phyloP scores from a whole-genome alignment of 495 filamentous ascomycete genomes.

The Rhypophila decipiens region DNA sequence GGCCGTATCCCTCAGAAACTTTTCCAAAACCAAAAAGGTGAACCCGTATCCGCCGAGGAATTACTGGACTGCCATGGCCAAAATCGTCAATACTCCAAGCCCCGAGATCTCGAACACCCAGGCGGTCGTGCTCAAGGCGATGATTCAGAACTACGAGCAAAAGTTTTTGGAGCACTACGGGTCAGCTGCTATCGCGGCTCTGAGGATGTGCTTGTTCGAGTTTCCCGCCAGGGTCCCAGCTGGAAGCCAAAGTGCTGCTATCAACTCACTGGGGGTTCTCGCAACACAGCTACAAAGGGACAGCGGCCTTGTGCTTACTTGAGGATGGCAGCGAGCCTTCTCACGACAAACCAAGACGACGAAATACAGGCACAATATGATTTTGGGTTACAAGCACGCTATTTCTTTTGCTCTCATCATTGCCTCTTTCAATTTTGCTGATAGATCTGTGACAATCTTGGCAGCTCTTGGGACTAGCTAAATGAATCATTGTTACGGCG shows the following conservation, averaged over 20 bases:
- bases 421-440: too few species aligned
- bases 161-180: constrained; percentile 76
- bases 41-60: constrained; percentile 75
- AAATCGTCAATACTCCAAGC: constrained; percentile 64
- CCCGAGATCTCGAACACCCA: constrained; percentile 68
- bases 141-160: constrained; percentile 64
- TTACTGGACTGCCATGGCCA: constrained; percentile 73
- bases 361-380: too few species aligned
- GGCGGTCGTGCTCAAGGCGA: constrained; percentile 64
- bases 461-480: too few species aligned
- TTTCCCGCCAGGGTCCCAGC: constrained; percentile 53
- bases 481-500: too few species aligned
- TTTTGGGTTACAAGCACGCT: too few species aligned
- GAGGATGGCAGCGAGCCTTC: not conserved
- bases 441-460: too few species aligned
- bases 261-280: constrained; percentile 53
- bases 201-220: constrained; percentile 60
- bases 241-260: constrained; percentile 47
- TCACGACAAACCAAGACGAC: not conserved
- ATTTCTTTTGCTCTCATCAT: too few species aligned
- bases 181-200: constrained; percentile 53
- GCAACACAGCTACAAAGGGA: constrained; percentile 53
- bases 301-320: constrained; percentile 44
- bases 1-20: constrained; percentile 73
- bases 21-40: constrained; percentile 52